These are phyloP conservation scores for Yarrowia alimentaria DNA, from an alignment of 805 yeast species.

Conservation along the genomic window DNA sequence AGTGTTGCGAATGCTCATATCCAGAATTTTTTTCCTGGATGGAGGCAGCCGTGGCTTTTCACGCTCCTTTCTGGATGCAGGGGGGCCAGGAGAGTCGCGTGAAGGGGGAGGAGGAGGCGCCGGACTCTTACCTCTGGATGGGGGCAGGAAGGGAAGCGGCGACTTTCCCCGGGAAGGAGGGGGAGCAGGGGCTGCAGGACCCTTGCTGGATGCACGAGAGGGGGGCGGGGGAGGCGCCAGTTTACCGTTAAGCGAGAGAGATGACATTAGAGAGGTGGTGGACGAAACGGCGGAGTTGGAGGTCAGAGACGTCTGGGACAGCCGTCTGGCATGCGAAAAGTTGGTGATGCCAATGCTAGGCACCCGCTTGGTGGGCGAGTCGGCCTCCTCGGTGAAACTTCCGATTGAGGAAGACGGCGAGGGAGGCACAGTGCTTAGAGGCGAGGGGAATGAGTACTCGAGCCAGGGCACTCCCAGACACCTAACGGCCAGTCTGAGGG, in stretches of 20 bases:
- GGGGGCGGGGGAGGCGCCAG: constrained; percentile 25
- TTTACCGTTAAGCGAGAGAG: no score
- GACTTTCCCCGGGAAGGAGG: constrained; percentile 4
- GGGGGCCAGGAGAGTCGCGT: no score
- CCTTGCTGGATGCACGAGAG: constrained; percentile 4
- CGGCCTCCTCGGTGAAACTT: constrained; percentile 7
- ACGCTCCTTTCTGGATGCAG: neutral
- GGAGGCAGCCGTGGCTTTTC: constrained; percentile 11
- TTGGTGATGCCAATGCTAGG: constrained; percentile 9
- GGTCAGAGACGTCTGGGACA: constrained; percentile 8
- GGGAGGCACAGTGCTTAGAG: constrained; percentile 10
- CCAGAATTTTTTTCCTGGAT: constrained; percentile 2
- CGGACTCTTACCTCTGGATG: neutral
- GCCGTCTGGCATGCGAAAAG: neutral
- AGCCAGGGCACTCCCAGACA: constrained; percentile 36
- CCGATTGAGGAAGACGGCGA: neutral
- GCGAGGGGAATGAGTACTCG: constrained; percentile 29
- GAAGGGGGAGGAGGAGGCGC: constrained; percentile 16
- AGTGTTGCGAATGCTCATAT: constrained; percentile 11
- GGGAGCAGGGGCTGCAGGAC: constrained; percentile 1
- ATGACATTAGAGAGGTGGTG: constrained; percentile 2
- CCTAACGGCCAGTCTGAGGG: constrained; percentile 35
- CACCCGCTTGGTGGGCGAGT: neutral
- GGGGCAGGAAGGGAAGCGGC: neutral
- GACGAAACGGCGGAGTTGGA: constrained; percentile 1